Conservation (phyloP, 2,329 filamentous ascomycete species). For the Chrysoporthe austroafricana region DNA sequence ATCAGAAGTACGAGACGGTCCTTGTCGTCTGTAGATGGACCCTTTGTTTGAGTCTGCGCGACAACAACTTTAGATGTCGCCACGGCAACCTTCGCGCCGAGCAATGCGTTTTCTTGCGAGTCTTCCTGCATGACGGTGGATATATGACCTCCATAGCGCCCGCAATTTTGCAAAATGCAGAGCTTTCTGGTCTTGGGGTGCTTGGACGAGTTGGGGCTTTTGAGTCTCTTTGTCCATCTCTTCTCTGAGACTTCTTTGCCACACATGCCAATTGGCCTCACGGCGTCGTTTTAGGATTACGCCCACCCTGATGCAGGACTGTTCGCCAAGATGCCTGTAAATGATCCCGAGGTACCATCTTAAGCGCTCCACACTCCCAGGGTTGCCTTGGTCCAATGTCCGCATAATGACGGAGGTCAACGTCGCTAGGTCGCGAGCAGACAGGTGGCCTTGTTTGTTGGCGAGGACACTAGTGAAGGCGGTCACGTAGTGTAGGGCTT, state of each 20-base stretch:
- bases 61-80: background rate
- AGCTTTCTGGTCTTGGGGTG: background rate
- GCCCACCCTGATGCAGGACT: constrained; percentile 31
- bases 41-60: background rate
- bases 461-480: constrained; percentile 38
- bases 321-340: constrained; percentile 33
- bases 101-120: background rate
- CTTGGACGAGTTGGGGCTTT: background rate
- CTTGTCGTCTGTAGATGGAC: background rate
- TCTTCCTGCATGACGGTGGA: background rate
- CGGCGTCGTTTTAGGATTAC: constrained; percentile 35
- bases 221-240: background rate
- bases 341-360: constrained; percentile 42
- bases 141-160: constrained; percentile 2
- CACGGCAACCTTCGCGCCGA: background rate
- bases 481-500: constrained; percentile 38
- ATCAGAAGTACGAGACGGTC: too few relatives aligned
- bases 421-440: constrained; percentile 29
- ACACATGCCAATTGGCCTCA: constrained; percentile 25
- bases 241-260: constrained; percentile 9
- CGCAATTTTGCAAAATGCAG: background rate
- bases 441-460: constrained; percentile 37
- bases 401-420: constrained; percentile 37
- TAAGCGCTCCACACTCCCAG: constrained; percentile 42
- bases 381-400: constrained; percentile 39